A percentile compares a stretch with the other conserved stretches of the same genome.
Evolutionary conservation across 2,329 filamentous ascomycete species (phyloP).

Genomic region (Aotearoamyces nothofagi): DNA sequence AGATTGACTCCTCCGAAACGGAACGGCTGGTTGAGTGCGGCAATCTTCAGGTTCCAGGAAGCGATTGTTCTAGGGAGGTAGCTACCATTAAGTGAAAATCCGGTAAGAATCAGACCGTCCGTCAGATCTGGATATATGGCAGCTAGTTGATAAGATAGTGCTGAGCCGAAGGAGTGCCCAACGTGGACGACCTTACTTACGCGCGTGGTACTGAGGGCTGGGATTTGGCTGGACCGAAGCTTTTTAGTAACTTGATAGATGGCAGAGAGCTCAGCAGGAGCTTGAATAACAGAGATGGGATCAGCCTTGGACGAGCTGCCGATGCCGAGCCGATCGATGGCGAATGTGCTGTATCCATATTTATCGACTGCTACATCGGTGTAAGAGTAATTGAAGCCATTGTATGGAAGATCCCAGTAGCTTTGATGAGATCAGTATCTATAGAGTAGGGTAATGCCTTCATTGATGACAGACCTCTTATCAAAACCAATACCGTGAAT

Average conservation of each 20-base stretch:
- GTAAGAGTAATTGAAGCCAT: slow-evolving; percentile 48
- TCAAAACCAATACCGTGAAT: slow-evolving; percentile 40
- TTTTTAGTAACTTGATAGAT: slow-evolving; percentile 35
- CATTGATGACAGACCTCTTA: slow-evolving; percentile 21
- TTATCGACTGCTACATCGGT: slow-evolving; percentile 35
- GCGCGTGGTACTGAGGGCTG: slow-evolving; percentile 20
- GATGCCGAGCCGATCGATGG: slow-evolving; percentile 47
- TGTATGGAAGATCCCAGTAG: slow-evolving; percentile 46
- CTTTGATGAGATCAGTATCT: slow-evolving; percentile 28
- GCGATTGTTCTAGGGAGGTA: slow-evolving; percentile 29
- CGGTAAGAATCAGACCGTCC: slow-evolving; percentile 44
- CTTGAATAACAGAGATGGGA: slow-evolving; percentile 43
- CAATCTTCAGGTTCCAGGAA: slow-evolving; percentile 30
- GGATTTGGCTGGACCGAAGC: slow-evolving; percentile 30
- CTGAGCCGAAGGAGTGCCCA: slow-evolving; percentile 49
- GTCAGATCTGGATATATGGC: slow-evolving; percentile 34
- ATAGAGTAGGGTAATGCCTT: slow-evolving; percentile 12
- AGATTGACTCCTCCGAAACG: slow-evolving; percentile 21
- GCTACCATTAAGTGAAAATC: slow-evolving; percentile 33
- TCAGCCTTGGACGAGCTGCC: slow-evolving; percentile 42
- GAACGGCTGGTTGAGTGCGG: slow-evolving; percentile 17
- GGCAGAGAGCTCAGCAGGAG: slow-evolving; percentile 39
- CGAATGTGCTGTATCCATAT: slow-evolving; percentile 41
- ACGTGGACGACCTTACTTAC: slow-evolving; percentile 37
- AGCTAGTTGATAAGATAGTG: slow-evolving; percentile 39